Evolutionary conservation across 306 rosid species (phyloP).

Genomic region (Dicorynia guianensis): DNA sequence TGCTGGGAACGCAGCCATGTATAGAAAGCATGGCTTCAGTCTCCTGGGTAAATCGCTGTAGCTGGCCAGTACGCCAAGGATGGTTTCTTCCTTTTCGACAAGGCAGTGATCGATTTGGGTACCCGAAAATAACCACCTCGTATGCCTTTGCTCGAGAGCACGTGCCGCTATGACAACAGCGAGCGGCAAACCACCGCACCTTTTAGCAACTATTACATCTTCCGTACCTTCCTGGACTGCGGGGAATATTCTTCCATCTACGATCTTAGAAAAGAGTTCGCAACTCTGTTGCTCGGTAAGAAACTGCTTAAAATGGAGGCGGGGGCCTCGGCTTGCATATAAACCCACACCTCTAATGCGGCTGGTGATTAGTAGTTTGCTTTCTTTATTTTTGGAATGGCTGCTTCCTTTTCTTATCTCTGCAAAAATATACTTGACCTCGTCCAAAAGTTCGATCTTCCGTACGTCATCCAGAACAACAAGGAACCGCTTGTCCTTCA

Average conservation of each 20-base stretch:
- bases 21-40: no score
- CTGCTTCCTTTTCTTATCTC: no score
- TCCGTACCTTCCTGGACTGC: constrained; percentile 34
- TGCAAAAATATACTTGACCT: constrained; percentile 17
- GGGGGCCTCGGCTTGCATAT: not conserved
- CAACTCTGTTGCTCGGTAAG: constrained; percentile 39
- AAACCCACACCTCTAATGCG: constrained; percentile 29
- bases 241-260: not conserved
- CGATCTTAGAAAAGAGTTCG: constrained; percentile 36
- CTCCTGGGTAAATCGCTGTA: no score
- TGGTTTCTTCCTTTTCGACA: no score
- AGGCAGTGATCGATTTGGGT: no score
- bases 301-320: constrained; percentile 3
- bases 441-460: constrained; percentile 12
- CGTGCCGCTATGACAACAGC: no score
- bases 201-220: no score
- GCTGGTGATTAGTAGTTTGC: constrained; percentile 39
- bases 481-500: constrained; percentile 17
- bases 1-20: no score
- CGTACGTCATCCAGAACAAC: constrained; percentile 37
- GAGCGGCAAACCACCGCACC: no score
- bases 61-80: no score
- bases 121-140: no score
- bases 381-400: constrained; percentile 17
- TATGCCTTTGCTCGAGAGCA: no score